Conservation (phyloP, 2,329 filamentous ascomycete genomes). For the Claviceps lovelessii region DNA sequence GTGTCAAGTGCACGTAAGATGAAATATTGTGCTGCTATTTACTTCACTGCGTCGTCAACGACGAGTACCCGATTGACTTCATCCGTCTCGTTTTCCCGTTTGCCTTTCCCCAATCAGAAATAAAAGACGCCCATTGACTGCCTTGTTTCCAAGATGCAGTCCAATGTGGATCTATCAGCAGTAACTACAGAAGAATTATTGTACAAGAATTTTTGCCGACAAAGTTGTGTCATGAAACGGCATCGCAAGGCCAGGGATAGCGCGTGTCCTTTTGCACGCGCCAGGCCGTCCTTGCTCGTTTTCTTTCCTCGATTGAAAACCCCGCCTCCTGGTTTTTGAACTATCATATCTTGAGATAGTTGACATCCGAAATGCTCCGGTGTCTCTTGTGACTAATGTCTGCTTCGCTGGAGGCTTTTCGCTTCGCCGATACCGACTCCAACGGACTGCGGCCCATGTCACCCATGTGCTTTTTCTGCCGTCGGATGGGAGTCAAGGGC, state of each 20-base stretch:
- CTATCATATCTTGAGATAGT: conserved; percentile 29
- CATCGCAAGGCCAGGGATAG: conserved; percentile 29
- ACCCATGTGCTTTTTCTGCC: conserved; percentile 35
- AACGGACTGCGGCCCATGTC: conserved; percentile 36
- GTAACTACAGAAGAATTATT: not conserved
- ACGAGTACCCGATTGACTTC: not conserved
- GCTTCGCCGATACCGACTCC: conserved; percentile 34
- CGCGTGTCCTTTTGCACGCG: conserved; percentile 10
- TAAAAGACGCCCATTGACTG: not conserved
- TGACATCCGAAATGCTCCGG: conserved; percentile 44
- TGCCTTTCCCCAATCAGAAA: not conserved
- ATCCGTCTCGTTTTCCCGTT: not conserved
- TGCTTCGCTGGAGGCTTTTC: conserved; percentile 36
- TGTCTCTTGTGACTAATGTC: conserved; percentile 38
- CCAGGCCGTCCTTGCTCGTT: conserved; percentile 34
- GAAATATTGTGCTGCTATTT: not conserved
- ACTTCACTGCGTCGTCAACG: too few relatives aligned
- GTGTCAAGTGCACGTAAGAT: too few relatives aligned
- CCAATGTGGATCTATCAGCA: not conserved
- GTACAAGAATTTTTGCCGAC: not conserved
- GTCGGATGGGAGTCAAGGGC: conserved; percentile 53
- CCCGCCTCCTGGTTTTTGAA: not conserved
- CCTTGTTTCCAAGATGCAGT: not conserved
- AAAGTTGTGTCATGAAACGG: not conserved
- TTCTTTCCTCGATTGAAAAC: conserved; percentile 2